Percentiles rank a stretch among this genome's conserved stretches.
phyloP scores from a whole-genome alignment of 2,329 filamentous ascomycete species.

The Immersiporthe knoxdaviesiana region DNA sequence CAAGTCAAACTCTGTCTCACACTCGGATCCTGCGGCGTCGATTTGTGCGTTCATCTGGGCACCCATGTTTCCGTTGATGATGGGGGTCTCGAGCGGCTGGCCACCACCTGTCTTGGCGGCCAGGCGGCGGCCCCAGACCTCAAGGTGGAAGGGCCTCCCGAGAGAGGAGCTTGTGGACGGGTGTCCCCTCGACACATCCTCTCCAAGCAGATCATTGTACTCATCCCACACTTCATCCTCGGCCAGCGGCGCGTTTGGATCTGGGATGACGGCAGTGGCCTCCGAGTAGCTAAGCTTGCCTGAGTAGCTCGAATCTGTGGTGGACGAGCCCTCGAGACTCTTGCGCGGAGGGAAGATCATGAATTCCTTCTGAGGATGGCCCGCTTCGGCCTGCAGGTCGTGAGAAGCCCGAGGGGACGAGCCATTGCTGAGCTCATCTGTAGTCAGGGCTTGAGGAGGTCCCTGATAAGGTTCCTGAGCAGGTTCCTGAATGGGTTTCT shows the following conservation, averaged over 20 bases:
- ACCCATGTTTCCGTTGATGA: constrained; percentile 40
- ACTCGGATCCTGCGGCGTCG: constrained; percentile 30
- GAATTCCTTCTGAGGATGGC: constrained; percentile 61
- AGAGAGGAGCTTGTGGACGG: constrained; percentile 60
- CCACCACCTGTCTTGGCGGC: constrained; percentile 41
- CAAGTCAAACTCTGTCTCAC: constrained; percentile 37
- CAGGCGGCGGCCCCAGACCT: constrained; percentile 48
- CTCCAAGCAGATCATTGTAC: constrained; percentile 85
- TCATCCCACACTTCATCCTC: constrained; percentile 95
- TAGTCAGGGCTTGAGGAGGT: constrained; percentile 40
- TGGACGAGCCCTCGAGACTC: constrained; percentile 61
- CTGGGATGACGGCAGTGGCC: constrained; percentile 69
- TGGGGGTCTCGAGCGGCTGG: constrained; percentile 52
- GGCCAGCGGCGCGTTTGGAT: constrained; percentile 61
- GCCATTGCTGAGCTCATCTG: constrained; percentile 38
- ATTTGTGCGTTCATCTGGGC: constrained; percentile 15
- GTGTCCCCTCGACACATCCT: constrained; percentile 51
- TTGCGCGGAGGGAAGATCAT: constrained; percentile 71
- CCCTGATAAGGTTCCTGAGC: no score
- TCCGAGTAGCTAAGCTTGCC: constrained; percentile 61
- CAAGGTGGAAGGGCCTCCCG: constrained; percentile 59
- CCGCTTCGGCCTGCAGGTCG: constrained; percentile 38
- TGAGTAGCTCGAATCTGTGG: constrained; percentile 68
- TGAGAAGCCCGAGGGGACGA: constrained; percentile 38
- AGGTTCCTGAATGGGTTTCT: no score